A percentile compares a stretch with the other conserved stretches of the same genome.
Evolutionary conservation across 495 filamentous ascomycete genomes (phyloP).

Genomic region (Xylaria longipes): DNA sequence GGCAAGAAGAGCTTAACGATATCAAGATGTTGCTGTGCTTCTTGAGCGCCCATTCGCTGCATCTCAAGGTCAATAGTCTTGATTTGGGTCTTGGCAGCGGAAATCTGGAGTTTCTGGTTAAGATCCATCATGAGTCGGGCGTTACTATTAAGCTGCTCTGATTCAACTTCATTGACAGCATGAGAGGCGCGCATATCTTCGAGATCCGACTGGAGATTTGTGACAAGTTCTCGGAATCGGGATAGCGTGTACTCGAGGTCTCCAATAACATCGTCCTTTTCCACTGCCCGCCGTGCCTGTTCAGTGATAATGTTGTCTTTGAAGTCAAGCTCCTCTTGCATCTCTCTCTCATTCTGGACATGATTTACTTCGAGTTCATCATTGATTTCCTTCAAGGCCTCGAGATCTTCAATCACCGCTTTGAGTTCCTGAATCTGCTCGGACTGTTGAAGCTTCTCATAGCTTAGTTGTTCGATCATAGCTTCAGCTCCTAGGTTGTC

Average conservation of each 20-base stretch:
- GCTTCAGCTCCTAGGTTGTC: conserved; percentile 85
- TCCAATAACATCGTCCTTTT: conserved; percentile 77
- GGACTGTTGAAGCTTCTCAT: conserved; percentile 79
- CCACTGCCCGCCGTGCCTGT: conserved; percentile 65
- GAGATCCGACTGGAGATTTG: conserved; percentile 82
- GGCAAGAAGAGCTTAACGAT: conserved; percentile 91
- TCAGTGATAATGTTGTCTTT: conserved; percentile 79
- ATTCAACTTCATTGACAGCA: conserved; percentile 89
- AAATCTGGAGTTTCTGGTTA: conserved; percentile 89
- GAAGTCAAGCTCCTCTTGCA: conserved; percentile 91
- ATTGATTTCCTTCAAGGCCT: conserved; percentile 85
- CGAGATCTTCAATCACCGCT: conserved; percentile 80
- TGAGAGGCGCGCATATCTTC: conserved; percentile 91
- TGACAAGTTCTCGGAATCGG: conserved; percentile 87
- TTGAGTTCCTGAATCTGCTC: conserved; percentile 85
- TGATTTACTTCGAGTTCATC: conserved; percentile 95
- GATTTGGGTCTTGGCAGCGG: conserved; percentile 86
- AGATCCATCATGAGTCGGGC: conserved; percentile 95
- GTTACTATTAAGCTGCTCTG: conserved; percentile 81
- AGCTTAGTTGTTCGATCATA: conserved; percentile 90
- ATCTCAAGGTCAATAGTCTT: conserved; percentile 94
- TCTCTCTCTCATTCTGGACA: conserved; percentile 87
- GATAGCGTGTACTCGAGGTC: conserved; percentile 90
- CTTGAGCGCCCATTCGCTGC: conserved; percentile 83
- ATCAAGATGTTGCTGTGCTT: conserved; percentile 84